Conservation (phyloP, 2,329 filamentous ascomycete species). For the Phialemonium atrogriseum region DNA sequence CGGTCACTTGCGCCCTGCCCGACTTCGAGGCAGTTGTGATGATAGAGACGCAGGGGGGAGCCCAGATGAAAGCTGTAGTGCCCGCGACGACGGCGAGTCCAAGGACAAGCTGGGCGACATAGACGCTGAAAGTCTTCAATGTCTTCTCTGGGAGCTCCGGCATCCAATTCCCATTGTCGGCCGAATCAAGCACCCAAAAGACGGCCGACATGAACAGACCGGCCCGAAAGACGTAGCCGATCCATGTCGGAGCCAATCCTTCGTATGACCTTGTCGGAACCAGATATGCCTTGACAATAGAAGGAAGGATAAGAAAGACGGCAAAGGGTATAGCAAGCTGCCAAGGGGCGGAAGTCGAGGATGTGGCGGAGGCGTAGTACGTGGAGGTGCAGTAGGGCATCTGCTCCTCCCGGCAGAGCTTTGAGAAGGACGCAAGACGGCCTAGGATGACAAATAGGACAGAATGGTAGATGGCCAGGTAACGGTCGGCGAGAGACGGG, state of each 20-base stretch:
- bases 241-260: slow-evolving; percentile 76
- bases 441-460: slow-evolving; percentile 72
- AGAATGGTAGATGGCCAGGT: slow-evolving; percentile 77
- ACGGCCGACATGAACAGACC: slow-evolving; percentile 67
- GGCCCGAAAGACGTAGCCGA: slow-evolving; percentile 68
- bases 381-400: slow-evolving; percentile 95
- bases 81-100: slow-evolving; percentile 77
- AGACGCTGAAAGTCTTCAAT: slow-evolving; percentile 67
- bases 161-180: slow-evolving; percentile 80
- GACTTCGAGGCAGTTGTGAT: slow-evolving; percentile 36
- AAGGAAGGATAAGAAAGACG: slow-evolving; percentile 64
- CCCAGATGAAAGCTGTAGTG: slow-evolving; percentile 76
- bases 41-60: slow-evolving; percentile 76
- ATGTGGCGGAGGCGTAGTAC: slow-evolving; percentile 86
- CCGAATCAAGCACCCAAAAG: slow-evolving; percentile 86
- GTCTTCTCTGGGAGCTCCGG: slow-evolving; percentile 45
- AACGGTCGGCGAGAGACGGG: slow-evolving; percentile 56
- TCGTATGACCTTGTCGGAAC: slow-evolving; percentile 78
- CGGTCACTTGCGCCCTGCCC: slow-evolving; percentile 54
- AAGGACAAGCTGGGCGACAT: slow-evolving; percentile 72
- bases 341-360: slow-evolving; percentile 88
- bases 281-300: slow-evolving; percentile 73
- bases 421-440: slow-evolving; percentile 75
- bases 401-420: slow-evolving; percentile 93
- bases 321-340: slow-evolving; percentile 73